Base-by-base conservation (phyloP, 2,329 filamentous ascomycete species). In the Aspergillus piperis region DNA sequence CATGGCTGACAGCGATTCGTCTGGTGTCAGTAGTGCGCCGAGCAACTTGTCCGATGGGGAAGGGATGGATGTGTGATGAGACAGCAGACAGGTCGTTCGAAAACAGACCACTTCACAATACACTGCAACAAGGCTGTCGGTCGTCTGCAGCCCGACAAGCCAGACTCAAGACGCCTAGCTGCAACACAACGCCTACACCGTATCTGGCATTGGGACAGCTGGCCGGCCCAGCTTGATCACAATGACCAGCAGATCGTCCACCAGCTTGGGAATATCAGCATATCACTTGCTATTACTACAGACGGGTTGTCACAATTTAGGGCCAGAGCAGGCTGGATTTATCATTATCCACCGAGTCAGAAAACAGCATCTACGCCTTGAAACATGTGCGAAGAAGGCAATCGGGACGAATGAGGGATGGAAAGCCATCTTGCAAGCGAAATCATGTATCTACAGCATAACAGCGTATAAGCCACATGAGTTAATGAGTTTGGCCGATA, bases 1-100 rank as follows among this genome's bases (percentile, higher is more conserved):
- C 52, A 69, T 68, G 42, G 66, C 64, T 3, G 73, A 70, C 7
- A 74, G 71, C 19, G 70, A 73, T 30, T 76, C 73, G 2, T 77
- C 76, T 2, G 71, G 68, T 5, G 71, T 79, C 27, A 79, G 76
- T 64, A 78, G 76, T 57, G 73, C 71, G 6, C 75, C 76, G 5
- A 77, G 73, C 57, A 75, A 75, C 63, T 57, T 79, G 8, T 77
- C 76, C 2, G 74, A 76, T 27, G 71, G 69, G 3, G 75, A 74
- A 41, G 68, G 63, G 5, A 76, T 77, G 73, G 74, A 74, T 27
- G 73, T 70, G 59, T 76, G 73, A 69, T 65, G 57, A 62, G 15
- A 13, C 47, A 30, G 25, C 25, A 27, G 8, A 27, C 5, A 11
- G 47, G 47, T 15, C n/a, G 17, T 44, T 30, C 7, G 6, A 32